Percentiles rank a stretch among this genome's conserved stretches.
Conservation (phyloP, 192 early-diverging fungal genomes). For the Backusella psychrophila region DNA sequence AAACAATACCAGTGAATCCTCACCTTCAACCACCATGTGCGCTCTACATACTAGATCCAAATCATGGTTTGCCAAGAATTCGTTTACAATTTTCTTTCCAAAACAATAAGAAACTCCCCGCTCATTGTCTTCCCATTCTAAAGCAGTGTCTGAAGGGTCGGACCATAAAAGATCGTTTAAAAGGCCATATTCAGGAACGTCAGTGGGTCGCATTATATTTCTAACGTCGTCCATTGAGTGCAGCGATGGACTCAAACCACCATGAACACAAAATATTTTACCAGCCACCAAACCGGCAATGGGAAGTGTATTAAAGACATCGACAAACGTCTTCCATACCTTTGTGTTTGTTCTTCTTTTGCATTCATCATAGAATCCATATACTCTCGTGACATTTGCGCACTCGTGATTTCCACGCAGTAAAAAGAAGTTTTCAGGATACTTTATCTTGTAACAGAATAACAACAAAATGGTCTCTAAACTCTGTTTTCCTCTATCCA, state of each 20-base stretch:
- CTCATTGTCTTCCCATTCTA: slow-evolving; percentile 91
- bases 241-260: slow-evolving; percentile 82
- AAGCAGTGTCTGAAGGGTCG: slow-evolving; percentile 79
- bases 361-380: slow-evolving; percentile 98
- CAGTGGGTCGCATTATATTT: slow-evolving; percentile 73
- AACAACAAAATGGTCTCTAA: slow-evolving; percentile 94
- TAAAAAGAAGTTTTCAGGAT: slow-evolving; percentile 96
- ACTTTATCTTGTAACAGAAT: slow-evolving; percentile 97
- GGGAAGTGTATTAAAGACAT: slow-evolving; percentile 91
- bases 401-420: slow-evolving; percentile 97
- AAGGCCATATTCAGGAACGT: slow-evolving; percentile 91
- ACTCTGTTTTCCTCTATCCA: slow-evolving; percentile 94
- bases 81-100: slow-evolving; percentile 76
- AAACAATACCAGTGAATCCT: neutral
- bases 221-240: slow-evolving; percentile 87
- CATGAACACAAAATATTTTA: slow-evolving; percentile 96
- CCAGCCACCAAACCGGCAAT: slow-evolving; percentile 88
- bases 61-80: slow-evolving; percentile 82
- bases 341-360: slow-evolving; percentile 84
- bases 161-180: slow-evolving; percentile 94
- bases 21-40: slow-evolving; percentile 71
- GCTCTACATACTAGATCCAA: slow-evolving; percentile 97
- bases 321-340: slow-evolving; percentile 89
- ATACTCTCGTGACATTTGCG: slow-evolving; percentile 89
- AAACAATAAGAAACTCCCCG: slow-evolving; percentile 97